Evolutionary conservation across 345 rosid genomes (phyloP).

Genomic region (Euphorbia tirucalli): DNA sequence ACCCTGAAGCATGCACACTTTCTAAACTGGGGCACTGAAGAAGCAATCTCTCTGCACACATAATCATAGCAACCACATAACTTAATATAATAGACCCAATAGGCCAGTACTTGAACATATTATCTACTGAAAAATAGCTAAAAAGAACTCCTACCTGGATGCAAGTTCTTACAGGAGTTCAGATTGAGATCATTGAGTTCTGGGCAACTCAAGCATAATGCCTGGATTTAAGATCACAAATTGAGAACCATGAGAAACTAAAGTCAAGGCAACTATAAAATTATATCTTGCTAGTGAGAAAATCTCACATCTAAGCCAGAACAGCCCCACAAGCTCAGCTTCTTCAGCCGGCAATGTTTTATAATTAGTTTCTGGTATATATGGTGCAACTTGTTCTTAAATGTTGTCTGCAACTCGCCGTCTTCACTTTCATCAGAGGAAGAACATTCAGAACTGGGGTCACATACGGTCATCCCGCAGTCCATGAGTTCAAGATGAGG

Average conservation of each 20-base stretch:
- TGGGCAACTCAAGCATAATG: slow-evolving; percentile 79
- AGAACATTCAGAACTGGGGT: slow-evolving; percentile 44
- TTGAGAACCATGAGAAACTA: slow-evolving; percentile 24
- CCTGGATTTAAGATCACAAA: slow-evolving; percentile 54
- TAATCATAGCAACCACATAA: not conserved
- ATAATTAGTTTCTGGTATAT: slow-evolving; percentile 84
- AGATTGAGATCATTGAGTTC: slow-evolving; percentile 85
- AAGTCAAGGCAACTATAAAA: slow-evolving; percentile 8
- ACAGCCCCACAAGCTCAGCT: slow-evolving; percentile 98
- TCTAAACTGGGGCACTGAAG: slow-evolving; percentile 85
- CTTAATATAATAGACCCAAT: not conserved
- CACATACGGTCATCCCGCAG: slow-evolving; percentile 93
- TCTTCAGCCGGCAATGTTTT: slow-evolving; percentile 72
- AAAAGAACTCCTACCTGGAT: slow-evolving; percentile 50
- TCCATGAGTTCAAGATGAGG: slow-evolving; percentile 97
- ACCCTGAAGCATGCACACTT: slow-evolving; percentile 76
- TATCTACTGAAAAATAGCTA: not conserved
- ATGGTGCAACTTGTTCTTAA: slow-evolving; percentile 50
- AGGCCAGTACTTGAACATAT: slow-evolving; percentile 3
- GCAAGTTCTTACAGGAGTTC: slow-evolving; percentile 70
- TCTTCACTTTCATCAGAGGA: slow-evolving; percentile 36
- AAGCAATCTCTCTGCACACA: slow-evolving; percentile 55
- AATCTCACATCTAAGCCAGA: slow-evolving; percentile 86
- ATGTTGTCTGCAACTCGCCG: slow-evolving; percentile 39
- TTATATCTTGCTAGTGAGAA: not conserved